Evolutionary conservation across 805 yeast species (phyloP).

Genomic region (Middelhovenomyces tepae): DNA sequence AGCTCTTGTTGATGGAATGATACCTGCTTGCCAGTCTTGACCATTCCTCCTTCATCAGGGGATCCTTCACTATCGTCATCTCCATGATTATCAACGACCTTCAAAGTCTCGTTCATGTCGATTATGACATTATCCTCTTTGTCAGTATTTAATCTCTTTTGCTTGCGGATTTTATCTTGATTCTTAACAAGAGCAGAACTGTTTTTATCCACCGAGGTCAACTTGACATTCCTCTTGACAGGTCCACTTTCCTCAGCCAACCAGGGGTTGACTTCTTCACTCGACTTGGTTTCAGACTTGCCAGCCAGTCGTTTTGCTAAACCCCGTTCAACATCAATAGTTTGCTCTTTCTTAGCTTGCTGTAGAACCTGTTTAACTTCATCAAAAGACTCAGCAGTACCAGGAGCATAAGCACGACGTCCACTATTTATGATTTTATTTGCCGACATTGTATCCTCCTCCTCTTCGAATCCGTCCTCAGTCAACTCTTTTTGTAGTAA

Average conservation of each 20-base stretch:
- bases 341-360: slow-evolving; percentile 22
- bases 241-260: slow-evolving; percentile 31
- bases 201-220: slow-evolving; percentile 39
- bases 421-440: slow-evolving; percentile 51
- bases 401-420: slow-evolving; percentile 71
- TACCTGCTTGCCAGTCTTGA: slow-evolving; percentile 23
- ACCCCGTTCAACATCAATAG: slow-evolving; percentile 11
- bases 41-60: slow-evolving; percentile 24
- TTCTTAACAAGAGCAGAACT: slow-evolving; percentile 43
- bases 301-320: slow-evolving; percentile 7
- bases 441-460: slow-evolving; percentile 35
- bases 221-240: slow-evolving; percentile 40
- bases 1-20: slow-evolving; percentile 74
- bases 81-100: slow-evolving; percentile 40
- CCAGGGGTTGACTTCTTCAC: slow-evolving; percentile 29
- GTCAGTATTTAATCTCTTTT: slow-evolving; percentile 28
- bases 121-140: slow-evolving; percentile 20
- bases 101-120: slow-evolving; percentile 40
- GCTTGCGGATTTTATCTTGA: slow-evolving; percentile 31
- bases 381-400: slow-evolving; percentile 33
- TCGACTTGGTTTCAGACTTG: slow-evolving; percentile 9
- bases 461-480: slow-evolving; percentile 30
- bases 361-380: slow-evolving; percentile 17
- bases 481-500: slow-evolving; percentile 38
- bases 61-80: slow-evolving; percentile 39